These are phyloP conservation scores for Penicillium crystallinum DNA, from an alignment of 495 filamentous ascomycete species.

Conservation along the genomic window DNA sequence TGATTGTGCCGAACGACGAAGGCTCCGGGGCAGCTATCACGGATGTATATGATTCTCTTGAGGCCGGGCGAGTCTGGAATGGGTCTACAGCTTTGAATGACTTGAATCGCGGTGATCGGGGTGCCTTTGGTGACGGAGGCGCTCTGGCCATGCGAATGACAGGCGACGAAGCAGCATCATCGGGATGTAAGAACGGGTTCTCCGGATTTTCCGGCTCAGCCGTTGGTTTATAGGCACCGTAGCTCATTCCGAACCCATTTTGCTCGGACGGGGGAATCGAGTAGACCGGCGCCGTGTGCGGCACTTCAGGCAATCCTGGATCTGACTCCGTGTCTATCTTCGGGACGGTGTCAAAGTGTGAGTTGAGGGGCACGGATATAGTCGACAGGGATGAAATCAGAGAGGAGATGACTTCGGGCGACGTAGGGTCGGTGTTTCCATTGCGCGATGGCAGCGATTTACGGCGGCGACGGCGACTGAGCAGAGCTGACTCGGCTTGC, in stretches of 20 bases:
- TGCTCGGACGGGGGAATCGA: slow-evolving; percentile 27
- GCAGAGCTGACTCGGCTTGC: slow-evolving; percentile 30
- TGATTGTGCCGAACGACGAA: slow-evolving; percentile 40
- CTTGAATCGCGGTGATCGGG: slow-evolving; percentile 32
- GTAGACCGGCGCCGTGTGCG: slow-evolving; percentile 30
- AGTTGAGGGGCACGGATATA: slow-evolving; percentile 70
- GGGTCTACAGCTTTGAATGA: slow-evolving; percentile 33
- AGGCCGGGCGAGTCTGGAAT: slow-evolving; percentile 27
- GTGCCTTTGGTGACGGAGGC: slow-evolving; percentile 65
- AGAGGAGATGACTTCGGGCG: slow-evolving; percentile 89
- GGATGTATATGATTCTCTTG: slow-evolving; percentile 38
- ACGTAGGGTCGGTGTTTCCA: slow-evolving; percentile 52
- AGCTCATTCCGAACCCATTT: slow-evolving; percentile 66
- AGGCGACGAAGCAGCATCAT: slow-evolving; percentile 75
- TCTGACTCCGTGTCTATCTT: slow-evolving; percentile 43
- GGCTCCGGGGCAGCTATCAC: slow-evolving; percentile 30
- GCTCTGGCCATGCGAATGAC: slow-evolving; percentile 83
- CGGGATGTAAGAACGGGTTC: slow-evolving; percentile 51
- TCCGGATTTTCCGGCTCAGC: slow-evolving; percentile 27
- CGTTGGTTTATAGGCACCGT: slow-evolving; percentile 50
- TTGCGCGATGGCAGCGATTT: slow-evolving; percentile 36
- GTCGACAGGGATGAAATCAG: slow-evolving; percentile 87
- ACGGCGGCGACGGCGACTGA: slow-evolving; percentile 35
- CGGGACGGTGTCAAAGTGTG: slow-evolving; percentile 64
- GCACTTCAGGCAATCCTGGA: slow-evolving; percentile 43